A percentile compares a stretch with the other conserved stretches of the same genome.
These are phyloP conservation scores for Ceriops tagal DNA, from an alignment of 345 rosid species.

Conservation along the genomic window DNA sequence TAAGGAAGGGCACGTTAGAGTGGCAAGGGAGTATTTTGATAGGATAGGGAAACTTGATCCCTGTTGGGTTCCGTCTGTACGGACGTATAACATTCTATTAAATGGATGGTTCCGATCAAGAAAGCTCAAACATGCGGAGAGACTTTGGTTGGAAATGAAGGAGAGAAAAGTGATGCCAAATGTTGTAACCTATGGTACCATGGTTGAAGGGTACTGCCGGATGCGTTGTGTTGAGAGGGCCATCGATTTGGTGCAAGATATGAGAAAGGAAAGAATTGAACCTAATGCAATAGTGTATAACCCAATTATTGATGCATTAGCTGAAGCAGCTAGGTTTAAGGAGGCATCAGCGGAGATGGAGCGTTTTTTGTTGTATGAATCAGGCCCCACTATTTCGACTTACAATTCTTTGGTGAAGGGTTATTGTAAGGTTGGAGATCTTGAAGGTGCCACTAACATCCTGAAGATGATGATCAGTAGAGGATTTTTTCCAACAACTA, in stretches of 20 bases:
- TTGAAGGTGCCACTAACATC: constrained; percentile 59
- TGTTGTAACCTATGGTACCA: constrained; percentile 72
- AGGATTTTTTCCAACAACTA: constrained; percentile 61
- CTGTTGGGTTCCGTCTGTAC: constrained; percentile 54
- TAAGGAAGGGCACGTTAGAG: constrained; percentile 69
- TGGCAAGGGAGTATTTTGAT: constrained; percentile 48
- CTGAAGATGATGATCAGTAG: constrained; percentile 73
- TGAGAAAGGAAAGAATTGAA: constrained; percentile 61
- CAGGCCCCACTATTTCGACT: constrained; percentile 66
- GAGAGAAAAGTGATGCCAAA: constrained; percentile 47
- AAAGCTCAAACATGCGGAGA: constrained; percentile 65
- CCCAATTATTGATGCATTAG: constrained; percentile 75
- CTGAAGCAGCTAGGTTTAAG: constrained; percentile 63
- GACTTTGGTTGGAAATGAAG: constrained; percentile 65
- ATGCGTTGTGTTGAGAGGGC: constrained; percentile 66
- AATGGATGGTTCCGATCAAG: constrained; percentile 85
- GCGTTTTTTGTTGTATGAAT: constrained; percentile 51
- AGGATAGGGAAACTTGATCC: constrained; percentile 29
- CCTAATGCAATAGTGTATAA: constrained; percentile 58
- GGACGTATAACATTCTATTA: constrained; percentile 58
- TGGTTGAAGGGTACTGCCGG: constrained; percentile 76
- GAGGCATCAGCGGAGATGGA: constrained; percentile 73
- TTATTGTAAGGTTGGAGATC: constrained; percentile 69
- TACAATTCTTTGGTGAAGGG: constrained; percentile 81
- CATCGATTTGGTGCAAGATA: constrained; percentile 54